Evolutionary conservation across 495 filamentous ascomycete species (phyloP).

Genomic region (Saxispiralis lemnorum): DNA sequence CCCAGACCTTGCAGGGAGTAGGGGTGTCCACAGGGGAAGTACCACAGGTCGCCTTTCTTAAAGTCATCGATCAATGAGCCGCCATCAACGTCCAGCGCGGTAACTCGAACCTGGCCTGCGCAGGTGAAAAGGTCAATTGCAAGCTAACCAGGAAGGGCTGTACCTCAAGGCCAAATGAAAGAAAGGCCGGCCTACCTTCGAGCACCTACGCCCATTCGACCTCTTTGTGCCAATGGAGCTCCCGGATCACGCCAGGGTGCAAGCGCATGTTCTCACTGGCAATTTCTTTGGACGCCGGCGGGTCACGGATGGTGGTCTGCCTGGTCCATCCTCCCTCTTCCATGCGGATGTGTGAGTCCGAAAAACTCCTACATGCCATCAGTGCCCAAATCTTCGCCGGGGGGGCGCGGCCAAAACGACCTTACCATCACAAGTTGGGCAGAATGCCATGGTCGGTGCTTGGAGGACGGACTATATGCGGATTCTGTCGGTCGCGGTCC

Average conservation of each 20-base stretch:
- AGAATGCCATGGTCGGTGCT: conserved; percentile 46
- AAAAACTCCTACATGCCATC: conserved; percentile 34
- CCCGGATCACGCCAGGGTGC: conserved; percentile 48
- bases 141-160: too few relatives aligned
- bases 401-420: too few relatives aligned
- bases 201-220: conserved; percentile 50
- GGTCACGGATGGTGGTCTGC: conserved; percentile 45
- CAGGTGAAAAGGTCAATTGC: too few relatives aligned
- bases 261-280: conserved; percentile 54
- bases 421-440: conserved; percentile 35
- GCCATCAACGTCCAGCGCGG: conserved; percentile 49
- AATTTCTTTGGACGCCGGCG: conserved; percentile 40
- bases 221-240: conserved; percentile 58
- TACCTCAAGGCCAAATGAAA: too few relatives aligned
- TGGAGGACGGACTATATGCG: conserved; percentile 46
- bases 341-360: conserved; percentile 47
- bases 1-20: conserved; percentile 51
- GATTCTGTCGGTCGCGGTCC: conserved; percentile 43
- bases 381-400: background rate
- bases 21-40: conserved; percentile 54
- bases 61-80: conserved; percentile 53
- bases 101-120: conserved; percentile 24
- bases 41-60: conserved; percentile 55
- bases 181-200: conserved; percentile 28
- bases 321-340: conserved; percentile 56